These are phyloP conservation scores for Claviceps arundinis DNA, from an alignment of 2,329 filamentous ascomycete species.

Conservation along the genomic window DNA sequence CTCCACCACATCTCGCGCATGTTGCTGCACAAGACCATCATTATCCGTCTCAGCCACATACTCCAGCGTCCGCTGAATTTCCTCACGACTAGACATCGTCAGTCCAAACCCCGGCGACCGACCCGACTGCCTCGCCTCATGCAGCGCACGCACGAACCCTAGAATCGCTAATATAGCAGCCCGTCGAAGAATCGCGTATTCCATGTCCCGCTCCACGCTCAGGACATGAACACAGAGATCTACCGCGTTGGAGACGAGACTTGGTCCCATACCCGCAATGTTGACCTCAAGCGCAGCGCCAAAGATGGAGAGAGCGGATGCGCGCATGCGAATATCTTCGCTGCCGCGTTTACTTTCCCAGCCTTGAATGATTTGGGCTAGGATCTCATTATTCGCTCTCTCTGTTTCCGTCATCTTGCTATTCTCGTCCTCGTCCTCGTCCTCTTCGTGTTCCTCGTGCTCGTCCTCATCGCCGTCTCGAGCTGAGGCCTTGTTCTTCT, in stretches of 20 bases:
- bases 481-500: constrained; percentile 18
- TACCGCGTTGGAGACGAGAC: constrained; percentile 40
- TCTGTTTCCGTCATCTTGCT: constrained; percentile 23
- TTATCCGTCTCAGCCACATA: constrained; percentile 55
- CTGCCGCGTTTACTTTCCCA: constrained; percentile 54
- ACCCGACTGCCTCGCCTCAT: constrained; percentile 34
- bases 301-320: constrained; percentile 56
- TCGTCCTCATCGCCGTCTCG: constrained; percentile 12
- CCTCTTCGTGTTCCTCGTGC: constrained; percentile 16
- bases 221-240: constrained; percentile 52
- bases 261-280: constrained; percentile 39
- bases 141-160: constrained; percentile 46
- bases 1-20: constrained; percentile 54
- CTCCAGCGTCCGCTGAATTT: constrained; percentile 46
- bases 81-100: constrained; percentile 40
- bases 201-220: constrained; percentile 44
- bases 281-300: constrained; percentile 47
- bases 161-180: constrained; percentile 52
- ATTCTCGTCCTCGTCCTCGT: constrained; percentile 25
- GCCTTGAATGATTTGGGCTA: constrained; percentile 47
- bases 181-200: constrained; percentile 51
- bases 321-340: constrained; percentile 57
- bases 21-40: constrained; percentile 54
- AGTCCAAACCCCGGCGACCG: constrained; percentile 39
- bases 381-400: constrained; percentile 33